phyloP scores from a whole-genome alignment of 768 basidiomycete genomes.

The Suillus subaureus region DNA sequence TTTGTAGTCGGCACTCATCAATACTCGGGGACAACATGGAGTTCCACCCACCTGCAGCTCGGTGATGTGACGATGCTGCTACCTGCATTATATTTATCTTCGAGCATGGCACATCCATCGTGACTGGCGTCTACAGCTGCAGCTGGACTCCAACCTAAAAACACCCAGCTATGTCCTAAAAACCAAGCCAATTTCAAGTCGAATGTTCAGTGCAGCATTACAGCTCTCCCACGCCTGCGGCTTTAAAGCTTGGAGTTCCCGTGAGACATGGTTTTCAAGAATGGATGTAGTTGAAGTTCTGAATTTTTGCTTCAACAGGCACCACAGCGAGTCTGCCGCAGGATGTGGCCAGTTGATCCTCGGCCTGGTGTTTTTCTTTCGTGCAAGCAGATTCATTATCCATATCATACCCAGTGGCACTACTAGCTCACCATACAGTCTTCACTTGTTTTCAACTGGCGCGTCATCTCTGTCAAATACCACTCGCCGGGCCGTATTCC shows the following conservation, averaged over 20 bases:
- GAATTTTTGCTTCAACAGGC: neutral
- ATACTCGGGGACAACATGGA: neutral
- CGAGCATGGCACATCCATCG: neutral
- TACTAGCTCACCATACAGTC: neutral
- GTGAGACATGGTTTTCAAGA: neutral
- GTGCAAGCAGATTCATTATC: neutral
- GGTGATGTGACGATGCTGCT: neutral
- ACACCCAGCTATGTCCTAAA: neutral
- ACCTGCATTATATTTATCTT: neutral
- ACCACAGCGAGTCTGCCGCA: neutral
- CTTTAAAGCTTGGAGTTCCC: neutral
- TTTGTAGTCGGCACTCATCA: neutral
- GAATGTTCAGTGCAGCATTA: neutral
- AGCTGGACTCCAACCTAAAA: neutral
- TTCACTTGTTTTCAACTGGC: neutral
- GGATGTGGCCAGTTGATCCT: neutral
- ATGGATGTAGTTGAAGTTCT: neutral
- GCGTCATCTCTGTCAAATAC: neutral
- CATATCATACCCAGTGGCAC: neutral
- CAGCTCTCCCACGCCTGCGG: neutral
- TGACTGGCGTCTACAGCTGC: neutral
- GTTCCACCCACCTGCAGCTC: neutral
- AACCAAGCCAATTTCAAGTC: neutral
- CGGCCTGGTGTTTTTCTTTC: neutral
- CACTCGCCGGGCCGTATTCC: neutral